Base-by-base conservation (phyloP, 352 stramenopile species). In the Pythium sp. region DNA sequence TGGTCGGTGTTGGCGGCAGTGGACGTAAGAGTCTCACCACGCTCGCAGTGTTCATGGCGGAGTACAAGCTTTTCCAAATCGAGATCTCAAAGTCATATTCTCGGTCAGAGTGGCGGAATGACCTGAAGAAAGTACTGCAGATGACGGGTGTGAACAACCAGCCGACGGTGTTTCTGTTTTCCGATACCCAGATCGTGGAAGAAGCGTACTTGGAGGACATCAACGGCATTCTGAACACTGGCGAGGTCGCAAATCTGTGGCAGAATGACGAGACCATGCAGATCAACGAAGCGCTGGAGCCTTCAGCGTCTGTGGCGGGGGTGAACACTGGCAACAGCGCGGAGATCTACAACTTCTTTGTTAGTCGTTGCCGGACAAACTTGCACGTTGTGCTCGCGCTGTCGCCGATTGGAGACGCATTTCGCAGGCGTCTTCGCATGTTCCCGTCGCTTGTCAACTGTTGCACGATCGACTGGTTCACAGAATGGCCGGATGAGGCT, bases 391-490 rank as follows among this genome's bases (percentile, higher is more conserved):
- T 98, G 55, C 68, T 99, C 22, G 96, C 92, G 41, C 79, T 98
- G 11, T 97, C 87, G 15, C 96, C 96, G 18, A 98, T 98, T 58
- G 92, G 95, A 2, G 92, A 98, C 34, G 91, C 94, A 0, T 99
- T 99, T 71, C 89, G 95, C 2, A 85, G 91, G 9, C 86, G 95
- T 5, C 77, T 98, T 56, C 88, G 95, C 8, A 99, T 98, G 94
- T 99, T 99, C 68, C 96, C 96, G 26, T 97, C 95, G 26, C 83
- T 98, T 2, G 94, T 99, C 4, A 98, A 98, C 71, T 99, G 95
- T 73, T 98, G 94, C 69, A 98, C 95, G 46, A 98, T 99, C 66
- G 95, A 99, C 61, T 99, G 95, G 95, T 99, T 99, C 74, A 92
- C 92, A 0, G 94, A 98, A 62, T 99, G 96, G 96, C 96, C 96